Base-by-base conservation (phyloP, 768 basidiomycete genomes). In the Auricularia auricula-judae region DNA sequence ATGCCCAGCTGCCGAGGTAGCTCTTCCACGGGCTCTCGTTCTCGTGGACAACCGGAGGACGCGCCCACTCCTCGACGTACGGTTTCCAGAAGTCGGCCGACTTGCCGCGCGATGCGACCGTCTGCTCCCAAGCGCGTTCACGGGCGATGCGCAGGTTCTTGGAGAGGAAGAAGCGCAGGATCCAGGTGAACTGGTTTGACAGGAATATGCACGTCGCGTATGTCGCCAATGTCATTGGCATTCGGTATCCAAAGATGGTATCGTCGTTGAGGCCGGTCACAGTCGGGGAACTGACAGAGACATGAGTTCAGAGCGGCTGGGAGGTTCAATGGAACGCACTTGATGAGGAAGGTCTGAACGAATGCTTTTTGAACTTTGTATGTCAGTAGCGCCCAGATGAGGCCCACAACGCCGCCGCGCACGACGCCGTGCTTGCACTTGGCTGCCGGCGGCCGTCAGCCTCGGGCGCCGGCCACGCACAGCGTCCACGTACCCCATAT, bases 121-220 rank as follows among this genome's bases (percentile, higher is more conserved):
- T 95, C 71, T 94, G 87, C 21, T 83, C 86, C 53, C 86, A 91
- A 11, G 84, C 92, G 11, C 88, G 82, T 63, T 84, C 83, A 1
- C 87, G 83, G 0, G 93, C 91, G 54, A 93, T 82, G 34, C 85
- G 82, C 59, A 96, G 85, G 74, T 96, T 95, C 58, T 84, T 84
- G 35, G 86, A 81, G 62, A 98, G 82, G 76, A 95, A 95, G 78
- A 89, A 95, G 2, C 79, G 80, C 61, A 96, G 79, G 64, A 98
- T 87, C 21, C 75, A 75, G 0, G 89, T 89, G 42, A 90, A 71
- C 76, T 95, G 92, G 0, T 84, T 78, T 8, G 88, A 86, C 3
- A 94, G 71, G 63, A 93, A 81, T 62, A 93, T 77, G 14, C 89
- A 72, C 0, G 90, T 82, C 12, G 90, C 89, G 72, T 92, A 91